A percentile compares a stretch with the other conserved stretches of the same genome.
phyloP scores from a whole-genome alignment of 75 land plant species.

The Larix kaempferi region DNA sequence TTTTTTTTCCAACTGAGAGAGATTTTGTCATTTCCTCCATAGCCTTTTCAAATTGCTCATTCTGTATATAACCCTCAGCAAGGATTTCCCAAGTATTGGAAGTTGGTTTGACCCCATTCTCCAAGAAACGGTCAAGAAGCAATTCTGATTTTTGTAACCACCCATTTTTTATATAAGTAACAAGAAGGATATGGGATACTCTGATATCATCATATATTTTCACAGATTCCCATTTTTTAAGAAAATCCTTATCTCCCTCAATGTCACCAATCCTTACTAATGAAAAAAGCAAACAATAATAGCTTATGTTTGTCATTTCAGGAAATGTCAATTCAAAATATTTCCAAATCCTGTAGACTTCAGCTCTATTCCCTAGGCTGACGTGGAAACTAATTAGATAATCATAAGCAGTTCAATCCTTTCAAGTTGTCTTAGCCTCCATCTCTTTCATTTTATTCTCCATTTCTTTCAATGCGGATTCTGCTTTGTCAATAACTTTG shows the following conservation, averaged over 20 bases:
- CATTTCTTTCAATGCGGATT: too few species aligned
- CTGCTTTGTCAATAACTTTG: too few species aligned
- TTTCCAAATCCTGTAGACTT: too few species aligned
- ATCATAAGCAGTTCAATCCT: too few species aligned
- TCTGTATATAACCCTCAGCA: slow-evolving; percentile 23
- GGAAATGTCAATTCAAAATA: too few species aligned
- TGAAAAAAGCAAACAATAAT: slow-evolving; percentile 16
- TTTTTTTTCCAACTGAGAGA: slow-evolving; percentile 9
- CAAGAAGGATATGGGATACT: slow-evolving; percentile 48
- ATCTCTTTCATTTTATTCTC: too few species aligned
- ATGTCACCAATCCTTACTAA: slow-evolving; percentile 44
- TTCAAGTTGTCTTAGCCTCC: too few species aligned
- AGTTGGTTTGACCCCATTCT: slow-evolving; percentile 36
- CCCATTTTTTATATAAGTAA: slow-evolving; percentile 41
- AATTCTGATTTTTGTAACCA: slow-evolving; percentile 34
- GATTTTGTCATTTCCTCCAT: slow-evolving; percentile 35
- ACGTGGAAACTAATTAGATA: too few species aligned
- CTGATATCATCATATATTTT: slow-evolving; percentile 29
- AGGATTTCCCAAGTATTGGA: slow-evolving; percentile 55
- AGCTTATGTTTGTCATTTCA: too few species aligned
- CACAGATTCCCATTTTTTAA: slow-evolving; percentile 31
- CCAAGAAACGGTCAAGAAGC: slow-evolving; percentile 21
- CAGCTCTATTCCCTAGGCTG: too few species aligned
- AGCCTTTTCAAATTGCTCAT: not conserved
- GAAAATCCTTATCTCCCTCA: slow-evolving; percentile 38